Evolutionary conservation across 768 basidiomycete genomes (phyloP).

Genomic region (Pulveroboletus ravenelii): DNA sequence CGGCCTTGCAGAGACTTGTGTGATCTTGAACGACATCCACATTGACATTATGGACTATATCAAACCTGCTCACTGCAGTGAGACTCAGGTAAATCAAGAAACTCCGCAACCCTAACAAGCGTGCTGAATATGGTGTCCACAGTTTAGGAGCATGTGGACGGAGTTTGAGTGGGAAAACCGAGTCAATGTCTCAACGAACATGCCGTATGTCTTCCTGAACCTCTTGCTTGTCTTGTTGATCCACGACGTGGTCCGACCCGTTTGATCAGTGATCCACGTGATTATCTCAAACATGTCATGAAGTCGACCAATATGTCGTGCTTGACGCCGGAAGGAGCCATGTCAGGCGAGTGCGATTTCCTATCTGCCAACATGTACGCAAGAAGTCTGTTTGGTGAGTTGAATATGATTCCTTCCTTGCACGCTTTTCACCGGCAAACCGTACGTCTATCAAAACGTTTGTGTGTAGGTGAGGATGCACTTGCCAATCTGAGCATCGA

Average conservation of each 20-base stretch:
- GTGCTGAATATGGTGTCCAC: slow-evolving; percentile 2
- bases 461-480: slow-evolving; percentile 78
- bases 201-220: slow-evolving; percentile 54
- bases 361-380: slow-evolving; percentile 96
- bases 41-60: slow-evolving; percentile 75
- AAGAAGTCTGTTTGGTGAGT: slow-evolving; percentile 84
- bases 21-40: slow-evolving; percentile 95
- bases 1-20: slow-evolving; percentile 81
- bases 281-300: slow-evolving; percentile 93
- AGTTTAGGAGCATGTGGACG: slow-evolving; percentile 99
- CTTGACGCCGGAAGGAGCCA: slow-evolving; percentile 80
- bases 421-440: background rate
- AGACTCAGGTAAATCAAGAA: slow-evolving; percentile 64
- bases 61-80: slow-evolving; percentile 80
- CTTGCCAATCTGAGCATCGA: slow-evolving; percentile 94
- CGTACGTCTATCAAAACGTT: background rate
- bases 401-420: too few species aligned
- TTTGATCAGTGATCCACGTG: slow-evolving; percentile 66
- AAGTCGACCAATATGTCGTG: slow-evolving; percentile 97
- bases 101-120: background rate
- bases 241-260: background rate
- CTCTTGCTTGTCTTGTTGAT: too few species aligned
- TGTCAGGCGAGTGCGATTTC: slow-evolving; percentile 96
- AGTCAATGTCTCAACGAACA: slow-evolving; percentile 83
- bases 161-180: slow-evolving; percentile 99